These are phyloP conservation scores for Solanum dulcamara DNA, from an alignment of 257 asterid genomes.

Conservation along the genomic window DNA sequence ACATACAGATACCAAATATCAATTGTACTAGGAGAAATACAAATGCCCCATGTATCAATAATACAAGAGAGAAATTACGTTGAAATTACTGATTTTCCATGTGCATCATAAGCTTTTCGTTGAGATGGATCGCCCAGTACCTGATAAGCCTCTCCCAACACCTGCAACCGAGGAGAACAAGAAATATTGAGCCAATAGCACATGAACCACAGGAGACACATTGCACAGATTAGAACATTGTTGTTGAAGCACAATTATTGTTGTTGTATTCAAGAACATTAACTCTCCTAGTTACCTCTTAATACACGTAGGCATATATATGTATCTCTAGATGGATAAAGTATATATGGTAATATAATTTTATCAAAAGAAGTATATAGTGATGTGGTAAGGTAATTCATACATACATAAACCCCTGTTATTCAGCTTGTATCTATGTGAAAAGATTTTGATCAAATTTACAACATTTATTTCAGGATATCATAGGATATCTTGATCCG, in stretches of 20 bases:
- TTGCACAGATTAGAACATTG: not conserved
- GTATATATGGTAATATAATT: too few relatives aligned
- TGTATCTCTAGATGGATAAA: too few relatives aligned
- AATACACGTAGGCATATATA: too few relatives aligned
- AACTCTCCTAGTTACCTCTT: too few relatives aligned
- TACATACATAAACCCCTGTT: too few relatives aligned
- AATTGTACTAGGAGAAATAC: not conserved
- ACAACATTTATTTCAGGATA: not conserved
- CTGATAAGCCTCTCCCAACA: conserved; percentile 98
- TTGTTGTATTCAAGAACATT: too few relatives aligned
- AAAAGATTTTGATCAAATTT: too few relatives aligned
- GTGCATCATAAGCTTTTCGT: conserved; percentile 82
- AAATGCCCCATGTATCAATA: not conserved
- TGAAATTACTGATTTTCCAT: conserved; percentile 95
- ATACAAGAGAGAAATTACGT: conserved; percentile 29
- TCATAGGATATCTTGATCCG: not conserved
- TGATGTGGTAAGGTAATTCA: too few relatives aligned
- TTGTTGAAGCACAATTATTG: too few relatives aligned
- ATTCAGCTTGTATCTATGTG: too few relatives aligned
- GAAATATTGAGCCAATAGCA: conserved; percentile 7
- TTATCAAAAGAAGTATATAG: too few relatives aligned
- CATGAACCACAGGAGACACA: not conserved
- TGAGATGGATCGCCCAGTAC: conserved; percentile 90
- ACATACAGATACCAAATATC: not conserved
- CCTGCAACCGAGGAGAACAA: conserved; percentile 25